Conservation (phyloP, 2,329 filamentous ascomycete species). For the Ophiostoma sp. region DNA sequence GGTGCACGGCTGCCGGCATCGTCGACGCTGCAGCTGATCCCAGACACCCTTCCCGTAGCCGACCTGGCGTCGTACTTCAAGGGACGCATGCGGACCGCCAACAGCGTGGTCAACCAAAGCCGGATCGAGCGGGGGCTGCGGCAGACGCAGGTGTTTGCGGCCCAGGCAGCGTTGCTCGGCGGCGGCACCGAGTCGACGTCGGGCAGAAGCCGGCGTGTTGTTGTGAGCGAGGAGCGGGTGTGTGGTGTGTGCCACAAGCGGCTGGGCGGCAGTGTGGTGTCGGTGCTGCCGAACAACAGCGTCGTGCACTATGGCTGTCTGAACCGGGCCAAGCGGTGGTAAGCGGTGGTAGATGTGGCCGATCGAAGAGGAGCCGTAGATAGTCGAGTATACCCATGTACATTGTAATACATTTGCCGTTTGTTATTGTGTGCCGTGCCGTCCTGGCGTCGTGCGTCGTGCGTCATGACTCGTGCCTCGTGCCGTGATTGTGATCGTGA, state of each 20-base stretch:
- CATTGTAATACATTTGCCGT: not conserved
- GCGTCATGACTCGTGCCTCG: too few species aligned
- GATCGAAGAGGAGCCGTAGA: not conserved
- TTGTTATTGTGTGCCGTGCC: not conserved
- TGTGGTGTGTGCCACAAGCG: conserved; percentile 92
- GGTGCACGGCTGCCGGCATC: conserved; percentile 84
- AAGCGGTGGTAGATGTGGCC: not conserved
- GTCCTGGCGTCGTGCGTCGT: too few species aligned
- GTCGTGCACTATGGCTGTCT: conserved; percentile 80
- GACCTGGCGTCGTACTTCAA: conserved; percentile 87
- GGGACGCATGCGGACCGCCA: conserved; percentile 81
- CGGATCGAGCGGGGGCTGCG: conserved; percentile 71
- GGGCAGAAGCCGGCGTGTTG: conserved; percentile 60
- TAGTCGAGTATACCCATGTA: conserved; percentile 9
- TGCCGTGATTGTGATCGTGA: too few species aligned
- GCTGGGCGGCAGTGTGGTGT: conserved; percentile 84
- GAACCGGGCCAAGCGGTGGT: conserved; percentile 17
- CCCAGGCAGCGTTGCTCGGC: conserved; percentile 61
- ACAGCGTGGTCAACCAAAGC: conserved; percentile 72
- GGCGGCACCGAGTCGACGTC: conserved; percentile 55
- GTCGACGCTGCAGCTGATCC: conserved; percentile 81
- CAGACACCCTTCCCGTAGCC: conserved; percentile 67
- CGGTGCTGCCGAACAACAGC: conserved; percentile 76
- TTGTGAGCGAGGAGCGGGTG: conserved; percentile 79
- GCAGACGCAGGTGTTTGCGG: conserved; percentile 71